phyloP scores from a whole-genome alignment of 2,329 filamentous ascomycete genomes.

The Ceratocystis cubensis region DNA sequence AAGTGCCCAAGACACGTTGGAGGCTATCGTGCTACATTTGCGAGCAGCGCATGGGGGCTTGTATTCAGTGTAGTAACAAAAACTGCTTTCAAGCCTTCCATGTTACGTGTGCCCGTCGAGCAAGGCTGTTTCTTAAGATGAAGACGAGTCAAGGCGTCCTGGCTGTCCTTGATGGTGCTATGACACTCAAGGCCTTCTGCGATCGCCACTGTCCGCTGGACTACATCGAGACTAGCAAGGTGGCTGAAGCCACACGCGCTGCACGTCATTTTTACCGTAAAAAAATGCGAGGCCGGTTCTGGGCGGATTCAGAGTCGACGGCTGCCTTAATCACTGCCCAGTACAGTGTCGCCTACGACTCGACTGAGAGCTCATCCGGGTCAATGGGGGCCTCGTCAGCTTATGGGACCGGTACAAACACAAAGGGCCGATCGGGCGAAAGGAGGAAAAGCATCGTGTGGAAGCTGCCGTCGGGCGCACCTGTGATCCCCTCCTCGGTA shows the following conservation, averaged over 20 bases:
- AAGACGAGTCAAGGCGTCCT: constrained; percentile 75
- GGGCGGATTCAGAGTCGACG: constrained; percentile 80
- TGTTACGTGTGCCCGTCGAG: constrained; percentile 83
- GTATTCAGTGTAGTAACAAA: constrained; percentile 96
- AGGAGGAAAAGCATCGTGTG: constrained; percentile 35
- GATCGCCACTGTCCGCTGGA: constrained; percentile 88
- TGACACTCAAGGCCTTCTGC: constrained; percentile 85
- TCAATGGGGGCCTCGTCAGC: background rate
- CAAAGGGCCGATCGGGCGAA: constrained; percentile 23
- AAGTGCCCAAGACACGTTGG: constrained; percentile 90
- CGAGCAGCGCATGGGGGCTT: constrained; percentile 93
- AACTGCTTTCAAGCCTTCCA: constrained; percentile 95
- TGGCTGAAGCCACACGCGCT: constrained; percentile 64
- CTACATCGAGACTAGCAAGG: constrained; percentile 75
- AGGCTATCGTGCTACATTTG: constrained; percentile 92
- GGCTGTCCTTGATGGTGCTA: constrained; percentile 64
- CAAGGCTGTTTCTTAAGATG: constrained; percentile 86
- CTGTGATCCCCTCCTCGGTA: constrained; percentile 80
- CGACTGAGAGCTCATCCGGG: constrained; percentile 6
- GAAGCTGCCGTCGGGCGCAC: constrained; percentile 88
- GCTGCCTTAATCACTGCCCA: constrained; percentile 69
- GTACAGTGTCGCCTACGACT: constrained; percentile 33
- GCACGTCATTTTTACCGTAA: constrained; percentile 83
- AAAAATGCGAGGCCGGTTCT: constrained; percentile 77
- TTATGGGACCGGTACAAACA: background rate